phyloP scores from a whole-genome alignment of 2,329 filamentous ascomycete genomes.

The Hypoxylon sp. region DNA sequence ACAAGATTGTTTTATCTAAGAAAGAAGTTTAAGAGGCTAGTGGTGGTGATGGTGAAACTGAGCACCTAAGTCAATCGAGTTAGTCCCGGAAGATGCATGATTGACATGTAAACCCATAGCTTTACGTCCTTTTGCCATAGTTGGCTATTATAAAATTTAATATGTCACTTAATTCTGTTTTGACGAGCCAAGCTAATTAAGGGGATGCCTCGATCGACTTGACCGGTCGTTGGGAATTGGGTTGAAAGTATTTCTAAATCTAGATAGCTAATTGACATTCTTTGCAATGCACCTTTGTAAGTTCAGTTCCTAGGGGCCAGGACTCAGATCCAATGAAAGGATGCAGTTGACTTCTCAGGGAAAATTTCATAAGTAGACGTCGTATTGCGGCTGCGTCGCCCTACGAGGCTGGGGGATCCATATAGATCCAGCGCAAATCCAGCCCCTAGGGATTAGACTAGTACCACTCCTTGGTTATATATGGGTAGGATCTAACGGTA shows the following conservation, averaged over 20 bases:
- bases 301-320: background rate
- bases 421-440: too few relatives aligned
- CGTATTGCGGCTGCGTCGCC: too few relatives aligned
- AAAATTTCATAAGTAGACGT: too few relatives aligned
- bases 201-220: background rate
- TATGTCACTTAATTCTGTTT: background rate
- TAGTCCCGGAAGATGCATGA: background rate
- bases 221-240: background rate
- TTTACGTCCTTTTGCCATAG: background rate
- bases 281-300: background rate
- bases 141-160: background rate
- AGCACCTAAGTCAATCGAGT: background rate
- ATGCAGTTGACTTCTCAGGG: background rate
- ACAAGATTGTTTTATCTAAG: background rate
- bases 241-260: background rate
- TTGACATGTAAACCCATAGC: background rate
- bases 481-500: background rate
- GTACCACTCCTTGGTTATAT: background rate
- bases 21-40: background rate
- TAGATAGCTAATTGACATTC: background rate
- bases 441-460: background rate
- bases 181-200: background rate
- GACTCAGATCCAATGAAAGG: background rate
- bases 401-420: too few relatives aligned
- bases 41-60: background rate